Conservation (phyloP, 306 rosid species). For the Boehmeria nivea region DNA sequence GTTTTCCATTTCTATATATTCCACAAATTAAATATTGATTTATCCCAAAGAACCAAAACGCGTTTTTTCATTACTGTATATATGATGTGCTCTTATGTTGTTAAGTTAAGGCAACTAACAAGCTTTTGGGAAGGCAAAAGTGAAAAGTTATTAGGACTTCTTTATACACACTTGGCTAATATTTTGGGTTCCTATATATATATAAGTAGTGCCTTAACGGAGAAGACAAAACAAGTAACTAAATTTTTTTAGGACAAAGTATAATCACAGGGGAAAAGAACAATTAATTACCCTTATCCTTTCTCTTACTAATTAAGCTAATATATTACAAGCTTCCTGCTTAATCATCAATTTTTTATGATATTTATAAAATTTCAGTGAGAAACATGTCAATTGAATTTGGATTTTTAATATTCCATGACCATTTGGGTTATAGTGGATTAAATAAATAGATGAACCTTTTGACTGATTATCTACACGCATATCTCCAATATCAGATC, state of each 20-base stretch:
- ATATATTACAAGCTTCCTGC: too few relatives aligned
- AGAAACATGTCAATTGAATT: too few relatives aligned
- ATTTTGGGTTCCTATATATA: background rate
- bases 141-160: background rate
- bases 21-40: too few relatives aligned
- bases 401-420: background rate
- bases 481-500: background rate
- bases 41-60: constrained; percentile 12
- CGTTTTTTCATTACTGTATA: constrained; percentile 3
- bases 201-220: background rate
- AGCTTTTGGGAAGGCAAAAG: constrained; percentile 7
- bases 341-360: too few relatives aligned
- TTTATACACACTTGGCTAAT: background rate
- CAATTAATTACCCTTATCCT: background rate
- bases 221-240: background rate
- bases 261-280: background rate
- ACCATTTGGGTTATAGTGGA: background rate
- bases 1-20: too few relatives aligned
- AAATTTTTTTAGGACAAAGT: background rate
- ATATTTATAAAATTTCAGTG: too few relatives aligned
- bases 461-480: background rate
- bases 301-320: too few relatives aligned
- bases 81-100: constrained; percentile 1
- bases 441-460: background rate
- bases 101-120: constrained; percentile 1